Base-by-base conservation (phyloP, 2,329 filamentous ascomycete species). In the Epichloe festucae region DNA sequence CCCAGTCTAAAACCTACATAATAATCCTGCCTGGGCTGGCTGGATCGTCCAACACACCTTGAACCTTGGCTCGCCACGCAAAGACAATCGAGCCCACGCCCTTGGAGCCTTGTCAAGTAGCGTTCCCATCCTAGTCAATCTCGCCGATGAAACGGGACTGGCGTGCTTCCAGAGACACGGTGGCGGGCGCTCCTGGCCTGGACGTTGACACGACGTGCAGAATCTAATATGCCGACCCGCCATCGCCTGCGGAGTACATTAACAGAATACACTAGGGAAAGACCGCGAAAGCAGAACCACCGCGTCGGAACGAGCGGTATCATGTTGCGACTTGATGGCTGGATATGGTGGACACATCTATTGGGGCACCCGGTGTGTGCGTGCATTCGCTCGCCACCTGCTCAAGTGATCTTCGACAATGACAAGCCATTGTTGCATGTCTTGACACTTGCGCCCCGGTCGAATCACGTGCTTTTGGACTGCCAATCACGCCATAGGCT, bases 141-240 rank as follows among this genome's bases (percentile, higher is more conserved):
- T 31, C 51, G 44, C 19, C 31, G 38, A 53, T 47, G 47, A 49
- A 52, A 47, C 31, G 43, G 48, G 48, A 53, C 42, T 52, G 51
- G 51, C 23, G 51, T 52, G 46, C 36, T 52, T 52, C 46, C 51
- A 52, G 51, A 49, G 41, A 52, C 51, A 49, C 34, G 51, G 46
- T 46, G 38, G 51, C 51, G 48, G 51, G 43, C 42, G 44, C 19
- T 31, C 8, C 14, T 34, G 45, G 17, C 31, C 27, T 48, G 50
- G 27, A 38, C 21, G 47, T 36, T 27, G 47, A 40, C 38, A 44
- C 48, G 17, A 31, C 11, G 34, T 45, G 34, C 41, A 27, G 23
- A 39, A 39, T 14, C 36, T 2, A 21, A 49, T 38, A 23, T 17
- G 48, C 38, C 44, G 45, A 38, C 44, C 38, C 36, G 49, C 21